Evolutionary conservation across 129 eudicot species (phyloP), one percentile per base, ranked within the genome.

Genomic region (Chrysanthemum makinoi): DNA sequence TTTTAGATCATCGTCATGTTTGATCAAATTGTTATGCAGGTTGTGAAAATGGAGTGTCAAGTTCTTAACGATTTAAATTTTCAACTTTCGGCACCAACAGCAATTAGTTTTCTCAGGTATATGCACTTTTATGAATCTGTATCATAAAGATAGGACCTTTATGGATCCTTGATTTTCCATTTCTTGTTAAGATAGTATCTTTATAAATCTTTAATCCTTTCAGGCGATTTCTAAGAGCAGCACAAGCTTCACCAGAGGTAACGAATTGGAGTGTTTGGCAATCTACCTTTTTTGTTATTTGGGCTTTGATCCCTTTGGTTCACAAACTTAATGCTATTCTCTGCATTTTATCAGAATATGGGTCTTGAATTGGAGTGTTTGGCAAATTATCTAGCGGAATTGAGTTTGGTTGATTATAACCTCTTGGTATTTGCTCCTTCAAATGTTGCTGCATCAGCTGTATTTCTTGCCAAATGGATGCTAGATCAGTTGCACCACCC

Each of bases 201-300:
- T 65, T 51, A 63, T 35, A 10, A 12, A 77, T 63, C 44, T 67
- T 59, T 33, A 33, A 48, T 68, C 46, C 73, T 49, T 63, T 30
- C 85, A 88, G 91, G 89, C 80, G 96, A 84, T 89, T 81, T 68
- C 10, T 89, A 68, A 81, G 83, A 58, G 96, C 96, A 22, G 96
- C 96, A 18, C 84, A 89, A 83, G 82, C 96, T 69, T 81, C 84
- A 22, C 30, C 50, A 61, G 69, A 79, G 86, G 83, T 81, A 44
- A 47, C 17, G 2, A 39, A 39, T 39, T 7, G 10, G 46, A 39
- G 46, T 39, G 46, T 39, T 39, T 7, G 46, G 46, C 46, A 39
- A 1, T 39, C 7, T 72, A n/a, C 61, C 8, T 51, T 35, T 30
- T 35, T 17, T 59, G 13, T 10, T 17, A 12, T 56, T 48, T 52